phyloP scores from a whole-genome alignment of 2,329 filamentous ascomycete species.

The Aulographum hederae region DNA sequence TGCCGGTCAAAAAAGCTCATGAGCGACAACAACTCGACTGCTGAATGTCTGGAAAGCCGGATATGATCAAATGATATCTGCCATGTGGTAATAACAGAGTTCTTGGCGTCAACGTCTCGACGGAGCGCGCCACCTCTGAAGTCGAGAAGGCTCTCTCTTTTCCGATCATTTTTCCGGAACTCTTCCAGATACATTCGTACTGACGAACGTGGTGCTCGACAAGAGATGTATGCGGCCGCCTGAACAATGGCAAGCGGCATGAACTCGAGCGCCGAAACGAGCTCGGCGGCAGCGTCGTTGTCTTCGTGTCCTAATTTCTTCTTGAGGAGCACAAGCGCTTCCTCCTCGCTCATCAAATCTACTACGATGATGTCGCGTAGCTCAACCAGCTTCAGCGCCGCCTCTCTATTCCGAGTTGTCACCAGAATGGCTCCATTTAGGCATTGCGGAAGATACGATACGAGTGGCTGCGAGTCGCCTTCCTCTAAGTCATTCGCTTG shows the following conservation, averaged over 20 bases:
- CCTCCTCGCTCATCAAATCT: constrained; percentile 8
- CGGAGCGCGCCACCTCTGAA: constrained; percentile 1
- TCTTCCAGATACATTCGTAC: constrained; percentile 3
- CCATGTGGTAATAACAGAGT: constrained; percentile 2
- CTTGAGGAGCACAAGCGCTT: constrained; percentile 9
- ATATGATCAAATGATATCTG: constrained; percentile 4
- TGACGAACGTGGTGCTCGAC: constrained; percentile 1
- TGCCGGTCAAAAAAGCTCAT: constrained; percentile 4
- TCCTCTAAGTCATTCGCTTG: constrained; percentile 1
- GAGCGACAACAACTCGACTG: constrained; percentile 7
- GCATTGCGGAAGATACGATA: constrained; percentile 1
- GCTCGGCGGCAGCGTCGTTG: not conserved
- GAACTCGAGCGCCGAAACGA: constrained; percentile 10
- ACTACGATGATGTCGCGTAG: not conserved
- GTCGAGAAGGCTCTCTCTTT: constrained; percentile 3
- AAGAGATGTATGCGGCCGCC: constrained; percentile 15
- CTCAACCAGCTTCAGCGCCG: constrained; percentile 3
- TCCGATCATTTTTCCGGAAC: constrained; percentile 1
- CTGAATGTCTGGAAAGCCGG: constrained; percentile 6
- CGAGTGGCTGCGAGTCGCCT: constrained; percentile 2
- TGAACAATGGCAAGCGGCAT: constrained; percentile 17
- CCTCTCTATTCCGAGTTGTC: constrained; percentile 6
- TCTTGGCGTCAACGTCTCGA: constrained; percentile 2
- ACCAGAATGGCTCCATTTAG: constrained; percentile 2
- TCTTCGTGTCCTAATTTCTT: constrained; percentile 8